A percentile compares a stretch with the other conserved stretches of the same genome.
These are phyloP conservation scores for Deuterostichococcus epilithicus DNA, from an alignment of 139 green algal species.

Conservation along the genomic window DNA sequence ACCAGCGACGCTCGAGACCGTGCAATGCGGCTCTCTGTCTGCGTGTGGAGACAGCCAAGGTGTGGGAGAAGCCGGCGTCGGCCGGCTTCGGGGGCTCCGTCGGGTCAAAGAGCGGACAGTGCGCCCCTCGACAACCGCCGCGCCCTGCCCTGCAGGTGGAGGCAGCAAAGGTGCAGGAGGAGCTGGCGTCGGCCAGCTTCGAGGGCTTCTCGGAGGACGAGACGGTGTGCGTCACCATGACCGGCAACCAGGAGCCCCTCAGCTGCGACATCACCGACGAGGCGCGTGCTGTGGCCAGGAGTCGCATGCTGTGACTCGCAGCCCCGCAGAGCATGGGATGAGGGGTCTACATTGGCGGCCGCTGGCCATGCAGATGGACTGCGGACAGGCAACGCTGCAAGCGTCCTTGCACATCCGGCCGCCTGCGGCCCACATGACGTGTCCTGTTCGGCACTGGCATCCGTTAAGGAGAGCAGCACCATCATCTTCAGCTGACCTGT, in stretches of 20 bases:
- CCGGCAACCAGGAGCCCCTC: constrained; percentile 87
- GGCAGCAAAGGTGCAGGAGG: constrained; percentile 81
- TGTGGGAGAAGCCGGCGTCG: too few species aligned
- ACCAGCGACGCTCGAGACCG: too few species aligned
- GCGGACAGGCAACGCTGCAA: constrained; percentile 53
- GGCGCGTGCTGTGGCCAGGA: constrained; percentile 68
- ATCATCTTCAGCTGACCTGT: not conserved
- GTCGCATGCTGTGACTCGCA: too few species aligned
- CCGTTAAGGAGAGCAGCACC: not conserved
- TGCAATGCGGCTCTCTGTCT: too few species aligned
- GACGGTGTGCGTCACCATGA: constrained; percentile 84
- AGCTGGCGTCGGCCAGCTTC: constrained; percentile 55
- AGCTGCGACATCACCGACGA: constrained; percentile 83
- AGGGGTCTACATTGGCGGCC: too few species aligned
- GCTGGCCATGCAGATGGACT: too few species aligned
- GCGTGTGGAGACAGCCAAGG: too few species aligned
- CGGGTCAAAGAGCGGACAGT: too few species aligned
- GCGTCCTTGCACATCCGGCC: not conserved
- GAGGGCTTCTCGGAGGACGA: constrained; percentile 82
- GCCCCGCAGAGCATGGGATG: too few species aligned
- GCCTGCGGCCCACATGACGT: not conserved
- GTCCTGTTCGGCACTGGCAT: not conserved
- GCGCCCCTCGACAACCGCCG: not conserved
- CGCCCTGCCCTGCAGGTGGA: constrained; percentile 71
- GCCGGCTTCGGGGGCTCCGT: too few species aligned